A percentile compares a stretch with the other conserved stretches of the same genome.
phyloP scores from a whole-genome alignment of 495 filamentous ascomycete genomes.

The Achaetomiella virescens region DNA sequence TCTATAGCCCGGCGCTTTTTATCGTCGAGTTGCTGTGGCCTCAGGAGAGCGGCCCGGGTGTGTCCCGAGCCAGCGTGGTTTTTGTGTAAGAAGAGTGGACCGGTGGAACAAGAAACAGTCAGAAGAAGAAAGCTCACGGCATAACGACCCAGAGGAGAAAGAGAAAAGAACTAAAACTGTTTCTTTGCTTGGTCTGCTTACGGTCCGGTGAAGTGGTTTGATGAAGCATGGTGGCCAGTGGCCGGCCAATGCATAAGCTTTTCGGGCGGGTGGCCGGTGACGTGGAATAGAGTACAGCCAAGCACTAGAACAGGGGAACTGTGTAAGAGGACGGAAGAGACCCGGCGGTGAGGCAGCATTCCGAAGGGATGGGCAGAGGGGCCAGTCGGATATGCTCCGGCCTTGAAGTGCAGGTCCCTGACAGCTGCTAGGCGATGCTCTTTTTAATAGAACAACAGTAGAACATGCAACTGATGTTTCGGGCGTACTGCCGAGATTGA shows the following conservation, averaged over 20 bases:
- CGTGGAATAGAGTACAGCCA: conserved; percentile 6
- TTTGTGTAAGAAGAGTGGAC: not conserved
- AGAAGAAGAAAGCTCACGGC: not conserved
- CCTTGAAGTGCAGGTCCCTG: too few relatives aligned
- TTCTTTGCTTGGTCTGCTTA: not conserved
- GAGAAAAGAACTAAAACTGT: not conserved
- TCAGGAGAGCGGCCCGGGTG: not conserved
- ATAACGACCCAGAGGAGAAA: not conserved
- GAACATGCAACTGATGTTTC: too few relatives aligned
- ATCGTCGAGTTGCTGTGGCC: not conserved
- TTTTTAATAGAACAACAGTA: too few relatives aligned
- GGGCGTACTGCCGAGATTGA: too few relatives aligned
- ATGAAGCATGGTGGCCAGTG: not conserved
- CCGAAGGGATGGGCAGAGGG: not conserved
- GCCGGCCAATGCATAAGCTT: conserved; percentile 2
- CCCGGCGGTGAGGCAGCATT: not conserved
- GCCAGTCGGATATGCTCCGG: not conserved
- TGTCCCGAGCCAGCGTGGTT: not conserved
- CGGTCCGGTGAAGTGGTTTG: not conserved
- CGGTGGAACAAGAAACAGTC: not conserved
- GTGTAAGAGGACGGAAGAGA: not conserved
- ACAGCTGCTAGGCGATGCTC: too few relatives aligned
- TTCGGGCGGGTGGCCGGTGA: not conserved
- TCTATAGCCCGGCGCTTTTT: not conserved
- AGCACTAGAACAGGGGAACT: not conserved